These are phyloP conservation scores for Debaryomyces hansenii DNA, from an alignment of 805 yeast genomes.

Conservation along the genomic window DNA sequence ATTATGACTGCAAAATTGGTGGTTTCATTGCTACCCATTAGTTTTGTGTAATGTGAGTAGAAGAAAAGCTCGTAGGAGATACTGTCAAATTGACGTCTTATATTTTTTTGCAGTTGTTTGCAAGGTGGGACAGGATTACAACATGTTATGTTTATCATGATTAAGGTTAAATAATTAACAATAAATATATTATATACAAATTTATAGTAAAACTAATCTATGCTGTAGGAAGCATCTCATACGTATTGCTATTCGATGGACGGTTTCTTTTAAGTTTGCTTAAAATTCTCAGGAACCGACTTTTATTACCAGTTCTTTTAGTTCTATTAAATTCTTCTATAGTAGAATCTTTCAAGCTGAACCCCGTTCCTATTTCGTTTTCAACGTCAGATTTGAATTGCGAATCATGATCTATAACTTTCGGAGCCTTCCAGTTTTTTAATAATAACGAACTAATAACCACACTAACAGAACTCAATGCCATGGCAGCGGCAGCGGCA, in stretches of 20 bases:
- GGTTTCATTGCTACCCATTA: no score
- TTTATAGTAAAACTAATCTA: not conserved
- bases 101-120: no score
- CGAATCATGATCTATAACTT: constrained; percentile 9
- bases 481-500: constrained; percentile 92
- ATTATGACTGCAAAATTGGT: no score
- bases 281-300: not conserved
- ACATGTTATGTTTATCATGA: no score
- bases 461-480: constrained; percentile 86
- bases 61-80: no score
- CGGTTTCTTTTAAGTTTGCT: not conserved
- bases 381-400: constrained; percentile 20
- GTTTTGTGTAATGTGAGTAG: no score
- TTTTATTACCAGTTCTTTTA: constrained; percentile 3
- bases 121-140: no score
- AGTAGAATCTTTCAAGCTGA: constrained; percentile 25
- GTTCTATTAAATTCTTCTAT: constrained; percentile 22
- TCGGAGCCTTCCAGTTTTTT: constrained; percentile 58
- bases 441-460: constrained; percentile 75
- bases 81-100: no score
- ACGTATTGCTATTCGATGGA: not conserved
- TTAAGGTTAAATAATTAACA: no score
- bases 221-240: constrained; percentile 4
- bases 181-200: no score
- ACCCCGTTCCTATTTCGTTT: constrained; percentile 14